Base-by-base conservation (phyloP, 441 rosid species). In the Euphorbia schlechtendalii region DNA sequence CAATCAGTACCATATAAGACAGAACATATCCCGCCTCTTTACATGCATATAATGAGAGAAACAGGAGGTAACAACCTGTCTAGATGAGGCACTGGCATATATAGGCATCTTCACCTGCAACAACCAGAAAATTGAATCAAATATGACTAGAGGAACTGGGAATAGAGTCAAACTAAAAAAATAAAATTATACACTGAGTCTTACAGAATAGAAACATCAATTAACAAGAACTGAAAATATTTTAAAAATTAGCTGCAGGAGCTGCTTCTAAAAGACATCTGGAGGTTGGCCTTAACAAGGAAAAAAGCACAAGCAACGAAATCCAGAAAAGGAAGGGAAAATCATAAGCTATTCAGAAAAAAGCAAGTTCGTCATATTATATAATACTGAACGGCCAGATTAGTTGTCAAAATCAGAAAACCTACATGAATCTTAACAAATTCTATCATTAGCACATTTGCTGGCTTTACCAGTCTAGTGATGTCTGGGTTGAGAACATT, bases 81-180 rank as follows among this genome's bases (percentile, higher is more conserved):
- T 76, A 68, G 80, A 57, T 27, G 78, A 55, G 61, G 73, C 41
- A 66, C 76, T 61, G 58, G 68, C 70, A 65, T 62, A 82, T 67
- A 82, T 53, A 70, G 74, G 58, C 81, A 63, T 82, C 73, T 81
- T 90, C 68, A 79, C 82, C 97, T 91, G 84, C 70, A 77, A 61
- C 63, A 64, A 45, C 69, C 56, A 69, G 58, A 48, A 69, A 41
- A 6, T 7, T 11, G 52, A 22, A 54, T 43, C 56, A 70, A 63
- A 49, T 53, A 56, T 49, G 55, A 34, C 28, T 62, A 3, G 52
- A 51, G 45, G 51, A 12, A 5, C 32, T 25, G 45, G 15, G n/a
- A 2, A 60, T 4, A 53, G 21, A 59, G 40, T 43, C 38, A 4
- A 18, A 36, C 53, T 22, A n/a, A 21, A 21, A 62, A 6, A 46